Base-by-base conservation (phyloP, 2,329 filamentous ascomycete species). In the Diplodia corticola region DNA sequence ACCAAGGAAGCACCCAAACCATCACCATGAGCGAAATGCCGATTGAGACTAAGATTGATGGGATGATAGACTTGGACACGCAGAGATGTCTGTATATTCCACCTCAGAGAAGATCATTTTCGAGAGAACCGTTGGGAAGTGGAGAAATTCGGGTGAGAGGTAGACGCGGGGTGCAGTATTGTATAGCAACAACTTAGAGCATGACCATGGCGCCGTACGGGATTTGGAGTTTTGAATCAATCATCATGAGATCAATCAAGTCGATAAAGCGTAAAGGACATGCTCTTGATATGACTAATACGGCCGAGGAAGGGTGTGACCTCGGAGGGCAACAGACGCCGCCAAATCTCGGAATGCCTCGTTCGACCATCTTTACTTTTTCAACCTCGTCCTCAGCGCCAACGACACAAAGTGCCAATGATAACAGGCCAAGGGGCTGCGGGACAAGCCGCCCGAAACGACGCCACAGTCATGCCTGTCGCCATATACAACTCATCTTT, bases 111-210 rank as follows among this genome's bases (percentile, higher is more conserved):
- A 49, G 40, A 61, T 20, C 9, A 20, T 35, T 15, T 50, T 20
- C 48, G 12, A 50, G 24, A 50, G 48, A 22, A 26, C 22, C 5
- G 17, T 50, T 26, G 26, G 26, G 50, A 6, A 30, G 50, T 33
- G 24, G 33, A 35, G 33, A 35, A 13, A 7, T 2, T 12, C 10
- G 33, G 33, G 9, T 35, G 33, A 10, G 10, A 3, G 33, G n/a
- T 20, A 35, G n/a, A 49, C 9, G n/a, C 26, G 37, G n/a, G 35
- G 44, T 49, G 26, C 51, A 49, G 57, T 12, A 37, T 35, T 61
- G 12, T 61, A 20, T 35, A 61, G 40, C 57, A 49, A 60, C 40
- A 40, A 60, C 37, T 61, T 61, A 61, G 44, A 61, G 57, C 57
- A 61, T 61, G 37, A 35, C 33, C 15, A 30, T 12, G 57, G 57